These are phyloP conservation scores for Ceratocystis ficicola DNA, from an alignment of 2,329 filamentous ascomycete species.

Conservation along the genomic window DNA sequence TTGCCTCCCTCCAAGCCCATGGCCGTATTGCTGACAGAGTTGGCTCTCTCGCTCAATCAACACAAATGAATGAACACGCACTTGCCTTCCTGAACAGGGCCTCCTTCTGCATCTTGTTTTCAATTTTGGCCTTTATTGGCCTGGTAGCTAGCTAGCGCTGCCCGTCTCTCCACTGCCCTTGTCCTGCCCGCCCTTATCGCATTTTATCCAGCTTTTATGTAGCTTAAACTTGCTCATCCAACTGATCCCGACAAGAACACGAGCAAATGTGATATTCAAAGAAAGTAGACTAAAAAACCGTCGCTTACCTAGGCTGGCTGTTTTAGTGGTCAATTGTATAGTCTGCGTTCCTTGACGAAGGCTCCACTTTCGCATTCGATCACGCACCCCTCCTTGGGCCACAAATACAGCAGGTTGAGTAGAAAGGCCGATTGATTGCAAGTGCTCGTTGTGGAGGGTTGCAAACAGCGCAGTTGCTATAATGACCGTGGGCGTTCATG, in stretches of 20 bases:
- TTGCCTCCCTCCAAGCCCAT: neutral
- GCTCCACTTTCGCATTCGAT: neutral
- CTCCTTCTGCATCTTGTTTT: neutral
- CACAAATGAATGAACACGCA: neutral
- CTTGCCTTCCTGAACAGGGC: neutral
- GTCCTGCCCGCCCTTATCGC: neutral
- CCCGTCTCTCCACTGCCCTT: neutral
- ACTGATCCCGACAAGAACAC: neutral
- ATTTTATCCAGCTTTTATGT: neutral
- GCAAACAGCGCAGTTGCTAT: too few relatives aligned
- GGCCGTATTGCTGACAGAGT: neutral
- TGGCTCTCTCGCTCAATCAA: neutral
- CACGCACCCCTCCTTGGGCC: neutral
- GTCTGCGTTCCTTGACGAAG: neutral
- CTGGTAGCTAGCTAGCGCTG: neutral
- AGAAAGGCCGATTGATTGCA: too few relatives aligned
- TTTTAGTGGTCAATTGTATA: constrained; percentile 1
- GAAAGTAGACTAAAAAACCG: neutral
- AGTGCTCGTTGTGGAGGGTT: too few relatives aligned
- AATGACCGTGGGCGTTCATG: neutral
- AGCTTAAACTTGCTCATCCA: constrained; percentile 2
- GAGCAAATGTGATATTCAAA: neutral
- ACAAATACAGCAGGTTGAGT: neutral
- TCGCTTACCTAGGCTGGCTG: neutral
- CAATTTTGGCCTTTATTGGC: too few relatives aligned